Evolutionary conservation across 768 basidiomycete genomes (phyloP), one percentile per base, ranked within the genome.

Genomic region (Kwoniella sp.): DNA sequence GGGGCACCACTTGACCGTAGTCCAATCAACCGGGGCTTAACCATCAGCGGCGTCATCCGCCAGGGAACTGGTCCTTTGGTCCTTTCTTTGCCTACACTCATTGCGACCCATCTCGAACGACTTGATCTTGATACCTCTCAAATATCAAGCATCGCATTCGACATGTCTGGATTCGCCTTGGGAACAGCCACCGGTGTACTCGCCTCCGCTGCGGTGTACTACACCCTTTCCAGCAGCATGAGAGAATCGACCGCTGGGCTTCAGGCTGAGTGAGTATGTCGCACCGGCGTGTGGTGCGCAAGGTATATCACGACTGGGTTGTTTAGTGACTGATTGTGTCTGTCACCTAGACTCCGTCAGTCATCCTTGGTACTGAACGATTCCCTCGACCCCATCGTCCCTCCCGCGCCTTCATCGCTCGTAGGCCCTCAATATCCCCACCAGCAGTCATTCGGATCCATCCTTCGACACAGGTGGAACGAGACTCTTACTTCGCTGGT

Each of bases 191-290:
- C 57, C 8, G 67, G 67, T 33, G 55, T 69, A 7, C 34, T 62
- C 8, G 63, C 67, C 17, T 57, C 62, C 14, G 67, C 60, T 11
- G 59, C 59, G 32, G 67, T 69, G 26, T 69, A 66, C 38, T 69
- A 69, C 41, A 64, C 65, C 20, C 46, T 69, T 12, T 66, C 67
- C 11, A 63, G 59, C 11, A 57, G 54, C 19, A 25, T 69, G 29
- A 28, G 36, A 6, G 48, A 56, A 23, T 43, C 48, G 4, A 63
- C 63, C 2, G 52, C 62, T 15, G 46, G 51, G 12, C 34, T 66
- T 3, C 48, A 53, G 29, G 50, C 52, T n/a, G 64, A 69, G 67
- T 69, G 47, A 66, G 67, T 69, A 9, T n/a, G n/a, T n/a, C n/a
- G n/a, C n/a, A n/a, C n/a, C n/a, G n/a, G n/a, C n/a, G n/a, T n/a